phyloP scores from a whole-genome alignment of 768 basidiomycete genomes.

The Kwoniella bestiolae region DNA sequence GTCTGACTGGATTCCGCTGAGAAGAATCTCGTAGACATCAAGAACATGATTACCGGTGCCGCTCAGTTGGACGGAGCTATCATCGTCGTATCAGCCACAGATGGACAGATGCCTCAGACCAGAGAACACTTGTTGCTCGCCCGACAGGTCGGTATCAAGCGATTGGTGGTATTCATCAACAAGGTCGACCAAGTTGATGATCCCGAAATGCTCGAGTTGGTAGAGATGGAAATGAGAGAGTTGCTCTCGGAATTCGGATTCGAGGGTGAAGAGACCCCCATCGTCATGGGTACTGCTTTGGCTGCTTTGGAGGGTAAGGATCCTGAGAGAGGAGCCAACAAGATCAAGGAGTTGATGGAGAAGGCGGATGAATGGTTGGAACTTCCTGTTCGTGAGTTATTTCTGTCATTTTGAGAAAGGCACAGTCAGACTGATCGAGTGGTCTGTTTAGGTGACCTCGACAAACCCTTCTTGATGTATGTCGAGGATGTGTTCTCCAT shows the following conservation, averaged over 20 bases:
- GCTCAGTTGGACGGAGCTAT: slow-evolving; percentile 84
- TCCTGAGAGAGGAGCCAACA: slow-evolving; percentile 74
- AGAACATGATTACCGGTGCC: slow-evolving; percentile 99
- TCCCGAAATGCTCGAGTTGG: slow-evolving; percentile 97
- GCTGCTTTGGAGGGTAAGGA: slow-evolving; percentile 89
- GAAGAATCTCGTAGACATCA: slow-evolving; percentile 37
- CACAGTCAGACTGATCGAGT: slow-evolving; percentile 4
- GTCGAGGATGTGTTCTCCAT: slow-evolving; percentile 97
- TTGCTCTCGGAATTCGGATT: slow-evolving; percentile 88
- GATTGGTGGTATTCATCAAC: slow-evolving; percentile 98
- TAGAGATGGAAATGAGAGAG: slow-evolving; percentile 99
- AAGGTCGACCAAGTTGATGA: slow-evolving; percentile 96
- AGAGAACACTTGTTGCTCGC: slow-evolving; percentile 97
- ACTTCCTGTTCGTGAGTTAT: slow-evolving; percentile 78
- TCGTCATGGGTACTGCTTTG: slow-evolving; percentile 94
- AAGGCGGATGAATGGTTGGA: slow-evolving; percentile 95
- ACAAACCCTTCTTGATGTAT: slow-evolving; percentile 96
- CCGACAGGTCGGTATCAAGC: slow-evolving; percentile 96
- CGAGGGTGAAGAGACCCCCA: slow-evolving; percentile 97
- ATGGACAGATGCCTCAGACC: slow-evolving; percentile 99
- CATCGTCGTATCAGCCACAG: slow-evolving; percentile 88
- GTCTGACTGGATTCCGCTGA: not conserved
- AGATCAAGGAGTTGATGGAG: slow-evolving; percentile 78
- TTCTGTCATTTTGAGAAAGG: not conserved
- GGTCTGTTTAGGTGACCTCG: slow-evolving; percentile 74